Base-by-base conservation (phyloP, 2,329 filamentous ascomycete genomes). In the Stylonectria norvegica region DNA sequence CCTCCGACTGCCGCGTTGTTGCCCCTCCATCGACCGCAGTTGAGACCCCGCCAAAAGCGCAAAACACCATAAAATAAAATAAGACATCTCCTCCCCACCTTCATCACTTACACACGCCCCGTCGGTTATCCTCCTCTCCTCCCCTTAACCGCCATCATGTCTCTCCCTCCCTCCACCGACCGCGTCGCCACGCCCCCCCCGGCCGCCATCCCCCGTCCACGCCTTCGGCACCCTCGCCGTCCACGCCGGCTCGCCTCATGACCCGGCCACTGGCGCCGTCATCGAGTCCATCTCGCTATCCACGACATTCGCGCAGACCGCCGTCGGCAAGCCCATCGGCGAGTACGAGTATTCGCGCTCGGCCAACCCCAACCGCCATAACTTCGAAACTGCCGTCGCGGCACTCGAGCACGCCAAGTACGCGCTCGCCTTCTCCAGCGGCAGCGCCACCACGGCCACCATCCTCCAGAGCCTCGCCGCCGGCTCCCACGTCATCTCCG, bases 261-360 rank as follows among this genome's bases (percentile, higher is more conserved):
- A 98, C 69, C 86, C 91, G 34, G 73, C 79, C 28, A 98, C 91
- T 17, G 93, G 93, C 49, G 93, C 93, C 53, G 93, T 98, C 57
- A 98, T 98, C 64, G 89, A 93, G 68, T 72, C 93, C 56, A 96
- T 98, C 65, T 96, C 91, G 8, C 81, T 98, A 17, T 95, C 90
- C 17, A 97, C 93, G 12, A 98, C 93, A 5, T 98, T 91, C 62
- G 89, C 87, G n/a, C 93, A 98, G 71, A 83, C 81, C 11, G 79
- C 81, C 10, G 89, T 95, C 16, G 93, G 91, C 50, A 81, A 86
- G 66, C 93, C 93, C 2, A 73, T 97, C 20, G 93, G 93, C 59
- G 71, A 73, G 48, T 96, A 90, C 70, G 93, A 98, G 69, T 98
- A 98, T 75, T 89, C 85, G 38, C 82, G 93, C 48, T 94, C 87